Evolutionary conservation across 306 rosid genomes (phyloP).

Genomic region (Ziziphus jujuba): DNA sequence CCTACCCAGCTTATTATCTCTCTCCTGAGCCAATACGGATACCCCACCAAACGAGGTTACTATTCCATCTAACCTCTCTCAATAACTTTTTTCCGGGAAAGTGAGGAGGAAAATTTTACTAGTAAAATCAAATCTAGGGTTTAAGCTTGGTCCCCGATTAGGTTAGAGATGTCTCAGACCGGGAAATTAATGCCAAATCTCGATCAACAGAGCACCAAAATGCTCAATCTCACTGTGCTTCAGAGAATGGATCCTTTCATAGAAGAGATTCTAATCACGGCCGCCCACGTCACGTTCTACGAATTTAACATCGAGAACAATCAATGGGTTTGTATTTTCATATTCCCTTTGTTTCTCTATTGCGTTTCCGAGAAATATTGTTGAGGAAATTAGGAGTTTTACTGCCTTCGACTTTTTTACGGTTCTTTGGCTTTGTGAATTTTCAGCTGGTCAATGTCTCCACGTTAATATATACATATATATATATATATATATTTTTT

Average conservation of each 20-base stretch:
- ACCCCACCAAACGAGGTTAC: neutral
- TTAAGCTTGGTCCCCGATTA: slow-evolving; percentile 7
- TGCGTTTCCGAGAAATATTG: slow-evolving; percentile 10
- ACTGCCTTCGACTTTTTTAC: neutral
- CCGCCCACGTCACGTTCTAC: slow-evolving; percentile 87
- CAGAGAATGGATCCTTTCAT: slow-evolving; percentile 86
- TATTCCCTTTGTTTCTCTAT: slow-evolving; percentile 13
- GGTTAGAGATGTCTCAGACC: slow-evolving; percentile 48
- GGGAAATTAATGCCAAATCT: slow-evolving; percentile 93
- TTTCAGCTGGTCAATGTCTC: neutral
- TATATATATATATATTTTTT: too few species aligned
- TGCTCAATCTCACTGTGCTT: slow-evolving; percentile 86
- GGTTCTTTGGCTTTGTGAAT: slow-evolving; percentile 2
- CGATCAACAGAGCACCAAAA: slow-evolving; percentile 78
- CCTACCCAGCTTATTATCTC: neutral
- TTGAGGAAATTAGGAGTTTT: neutral
- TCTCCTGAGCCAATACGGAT: neutral
- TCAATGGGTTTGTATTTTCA: slow-evolving; percentile 73
- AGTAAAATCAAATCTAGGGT: slow-evolving; percentile 22
- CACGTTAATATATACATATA: neutral
- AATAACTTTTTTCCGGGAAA: slow-evolving; percentile 34
- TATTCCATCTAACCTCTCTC: neutral
- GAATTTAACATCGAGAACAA: slow-evolving; percentile 78
- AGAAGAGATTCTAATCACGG: slow-evolving; percentile 91
- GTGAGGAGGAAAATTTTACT: slow-evolving; percentile 15